Evolutionary conservation across 805 yeast genomes (phyloP).

Genomic region (Saturnispora silvae): DNA sequence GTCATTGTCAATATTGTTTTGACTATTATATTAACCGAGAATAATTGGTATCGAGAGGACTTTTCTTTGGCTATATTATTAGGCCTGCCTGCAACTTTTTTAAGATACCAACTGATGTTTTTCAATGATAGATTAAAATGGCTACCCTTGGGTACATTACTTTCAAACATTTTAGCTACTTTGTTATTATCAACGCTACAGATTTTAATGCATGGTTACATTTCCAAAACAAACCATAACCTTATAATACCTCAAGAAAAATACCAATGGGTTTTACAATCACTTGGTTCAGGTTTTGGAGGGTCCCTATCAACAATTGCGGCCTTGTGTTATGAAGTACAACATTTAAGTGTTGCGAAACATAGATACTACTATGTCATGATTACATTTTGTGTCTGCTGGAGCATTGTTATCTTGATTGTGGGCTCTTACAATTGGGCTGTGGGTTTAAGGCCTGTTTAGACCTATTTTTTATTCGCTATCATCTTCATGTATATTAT

Average conservation of each 20-base stretch:
- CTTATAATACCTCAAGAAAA: conserved; percentile 10
- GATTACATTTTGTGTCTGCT: conserved; percentile 37
- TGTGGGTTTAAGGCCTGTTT: conserved; percentile 24
- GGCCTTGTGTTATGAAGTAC: conserved; percentile 63
- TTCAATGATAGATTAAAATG: conserved; percentile 31
- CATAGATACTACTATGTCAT: conserved; percentile 41
- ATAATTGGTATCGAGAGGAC: conserved; percentile 37
- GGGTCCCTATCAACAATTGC: conserved; percentile 40
- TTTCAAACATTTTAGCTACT: conserved; percentile 24
- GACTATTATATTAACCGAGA: conserved; percentile 23
- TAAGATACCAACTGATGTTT: conserved; percentile 44
- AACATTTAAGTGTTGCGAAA: conserved; percentile 15
- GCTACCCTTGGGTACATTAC: conserved; percentile 46
- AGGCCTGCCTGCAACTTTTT: conserved; percentile 58
- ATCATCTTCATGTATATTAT: no score
- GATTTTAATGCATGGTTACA: conserved; percentile 15
- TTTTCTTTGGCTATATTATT: conserved; percentile 63
- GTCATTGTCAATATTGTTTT: conserved; percentile 33
- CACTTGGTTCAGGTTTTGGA: conserved; percentile 19
- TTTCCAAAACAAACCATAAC: neutral
- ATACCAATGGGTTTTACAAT: conserved; percentile 15
- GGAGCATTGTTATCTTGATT: conserved; percentile 38
- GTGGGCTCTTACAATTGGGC: conserved; percentile 69
- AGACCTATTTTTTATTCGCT: conserved; percentile 3
- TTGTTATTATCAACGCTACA: conserved; percentile 13